phyloP scores from a whole-genome alignment of 2,329 filamentous ascomycete genomes.

The Penicillium italicum region DNA sequence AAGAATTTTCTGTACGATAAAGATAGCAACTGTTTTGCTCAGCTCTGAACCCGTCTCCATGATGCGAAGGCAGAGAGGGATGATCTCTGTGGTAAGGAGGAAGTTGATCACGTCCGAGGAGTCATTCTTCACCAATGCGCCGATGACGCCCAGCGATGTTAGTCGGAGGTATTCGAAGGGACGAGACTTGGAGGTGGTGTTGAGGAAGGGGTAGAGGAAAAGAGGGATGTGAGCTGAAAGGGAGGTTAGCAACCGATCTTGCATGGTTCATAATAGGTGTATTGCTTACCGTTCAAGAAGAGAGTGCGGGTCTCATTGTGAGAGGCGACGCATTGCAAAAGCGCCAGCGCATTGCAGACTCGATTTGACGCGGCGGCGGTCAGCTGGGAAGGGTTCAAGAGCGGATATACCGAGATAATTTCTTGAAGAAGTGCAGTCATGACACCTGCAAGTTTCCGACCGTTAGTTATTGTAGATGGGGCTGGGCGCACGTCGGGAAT shows the following conservation, averaged over 20 bases:
- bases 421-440: conserved; percentile 98
- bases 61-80: conserved; percentile 92
- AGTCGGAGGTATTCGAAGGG: conserved; percentile 97
- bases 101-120: conserved; percentile 99
- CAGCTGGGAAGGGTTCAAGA: conserved; percentile 93
- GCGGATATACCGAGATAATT: conserved; percentile 97
- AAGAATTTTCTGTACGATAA: conserved; percentile 98
- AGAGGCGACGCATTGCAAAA: conserved; percentile 94
- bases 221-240: conserved; percentile 84
- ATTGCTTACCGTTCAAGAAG: conserved; percentile 75
- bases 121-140: conserved; percentile 96
- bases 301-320: conserved; percentile 94
- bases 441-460: conserved; percentile 61
- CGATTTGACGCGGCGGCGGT: conserved; percentile 96
- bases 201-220: conserved; percentile 96
- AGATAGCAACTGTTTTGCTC: conserved; percentile 98
- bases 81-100: conserved; percentile 95
- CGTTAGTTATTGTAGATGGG: conserved; percentile 18
- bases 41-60: conserved; percentile 99
- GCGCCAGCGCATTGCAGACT: conserved; percentile 92
- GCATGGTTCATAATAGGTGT: background rate
- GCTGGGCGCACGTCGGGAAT: conserved; percentile 13
- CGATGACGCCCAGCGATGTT: conserved; percentile 93
- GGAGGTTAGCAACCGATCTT: conserved; percentile 5
- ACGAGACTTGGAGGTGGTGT: conserved; percentile 95